phyloP scores from a whole-genome alignment of 305 asterid species.

The Solanum hybrid region DNA sequence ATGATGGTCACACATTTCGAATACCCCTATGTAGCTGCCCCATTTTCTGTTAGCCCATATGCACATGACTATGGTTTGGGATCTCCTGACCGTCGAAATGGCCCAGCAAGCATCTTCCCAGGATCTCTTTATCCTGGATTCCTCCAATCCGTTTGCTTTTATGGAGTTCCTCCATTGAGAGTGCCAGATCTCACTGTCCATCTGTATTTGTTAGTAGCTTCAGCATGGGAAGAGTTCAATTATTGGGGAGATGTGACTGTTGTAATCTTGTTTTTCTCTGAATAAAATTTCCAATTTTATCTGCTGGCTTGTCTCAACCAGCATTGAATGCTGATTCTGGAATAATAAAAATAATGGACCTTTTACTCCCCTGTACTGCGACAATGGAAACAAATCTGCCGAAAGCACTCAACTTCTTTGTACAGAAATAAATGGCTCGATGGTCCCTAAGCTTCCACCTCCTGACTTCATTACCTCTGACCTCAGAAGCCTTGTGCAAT shows the following conservation, averaged over 20 bases:
- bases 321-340: not conserved
- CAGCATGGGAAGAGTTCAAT: not conserved
- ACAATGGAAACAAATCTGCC: not conserved
- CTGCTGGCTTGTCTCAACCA: not conserved
- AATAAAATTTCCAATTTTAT: not conserved
- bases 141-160: not conserved
- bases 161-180: not conserved
- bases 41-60: not conserved
- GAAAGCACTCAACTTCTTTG: not conserved
- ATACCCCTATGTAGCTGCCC: not conserved
- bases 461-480: not conserved
- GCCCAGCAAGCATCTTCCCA: not conserved
- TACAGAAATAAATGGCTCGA: not conserved
- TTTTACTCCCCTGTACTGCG: not conserved
- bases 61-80: not conserved
- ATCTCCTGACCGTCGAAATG: not conserved
- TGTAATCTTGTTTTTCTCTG: not conserved
- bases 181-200: not conserved
- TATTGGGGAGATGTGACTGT: not conserved
- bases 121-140: not conserved
- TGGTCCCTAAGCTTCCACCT: not conserved
- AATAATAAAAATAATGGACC: not conserved
- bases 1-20: not conserved
- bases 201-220: not conserved
- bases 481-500: not conserved